Evolutionary conservation across 495 filamentous ascomycete genomes (phyloP), one percentile per base, ranked within the genome.

Genomic region (Penicilliopsis zonata): DNA sequence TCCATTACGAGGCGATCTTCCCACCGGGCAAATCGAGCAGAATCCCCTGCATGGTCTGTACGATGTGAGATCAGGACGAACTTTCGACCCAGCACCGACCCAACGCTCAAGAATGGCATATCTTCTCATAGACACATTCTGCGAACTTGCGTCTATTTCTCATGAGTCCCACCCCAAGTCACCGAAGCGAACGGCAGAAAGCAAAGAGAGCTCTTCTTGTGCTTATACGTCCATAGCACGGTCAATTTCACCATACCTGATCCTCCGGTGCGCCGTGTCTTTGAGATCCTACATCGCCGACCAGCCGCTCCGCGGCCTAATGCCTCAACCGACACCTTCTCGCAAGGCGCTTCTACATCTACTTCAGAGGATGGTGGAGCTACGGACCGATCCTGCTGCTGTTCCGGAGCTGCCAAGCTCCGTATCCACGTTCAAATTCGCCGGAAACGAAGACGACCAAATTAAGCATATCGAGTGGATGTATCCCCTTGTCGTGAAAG

Each of bases 261-360:
- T 96, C 30, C 65, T 94, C 3, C 77, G 90, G 4, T 75, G 74
- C 15, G 85, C 82, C 1, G 61, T 94, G 5, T 75, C 84, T 1
- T 52, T 98, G 18, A 74, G 84, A 30, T 63, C 76, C 3, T 95
- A 93, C 45, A 78, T 88, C 28, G 80, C 86, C 4, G 90, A 98
- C 53, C 90, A 95, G 45, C 90, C 90, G 10, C 63, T 98, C 8
- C 68, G 90, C 10, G 92, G 90, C 0, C 63, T 76, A n/a, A 87
- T 90, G 79, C 90, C 90, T 18, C 85, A 92, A 52, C 90, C 90
- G 3, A 67, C 79, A 9, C 74, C 73, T 0, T 83, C 94, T 43
- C 73, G 84, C 24, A 74, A 69, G 42, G 86, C 90, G 42, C 55
- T 98, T 30, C 50, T 81, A 1, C 76, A 84, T 36, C 65, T 90